These are phyloP conservation scores for Solanum hybrid DNA, from an alignment of 305 asterid genomes.

Conservation along the genomic window DNA sequence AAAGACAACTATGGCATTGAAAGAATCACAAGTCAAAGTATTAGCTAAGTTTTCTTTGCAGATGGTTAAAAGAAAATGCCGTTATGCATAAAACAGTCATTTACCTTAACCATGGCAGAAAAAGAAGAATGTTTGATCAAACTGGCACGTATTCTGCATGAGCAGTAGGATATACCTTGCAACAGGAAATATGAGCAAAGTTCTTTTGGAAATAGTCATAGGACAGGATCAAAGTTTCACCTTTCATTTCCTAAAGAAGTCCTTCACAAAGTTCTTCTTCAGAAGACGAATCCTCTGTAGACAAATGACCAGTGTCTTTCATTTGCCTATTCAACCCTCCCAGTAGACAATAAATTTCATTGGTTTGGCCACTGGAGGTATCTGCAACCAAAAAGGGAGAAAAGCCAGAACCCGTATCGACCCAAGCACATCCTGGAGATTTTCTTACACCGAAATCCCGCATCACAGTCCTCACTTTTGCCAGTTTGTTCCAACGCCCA, in stretches of 20 bases:
- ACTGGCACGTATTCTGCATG: not conserved
- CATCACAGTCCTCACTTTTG: slow-evolving; percentile 61
- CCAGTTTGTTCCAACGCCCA: slow-evolving; percentile 65
- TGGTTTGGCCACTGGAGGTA: slow-evolving; percentile 31
- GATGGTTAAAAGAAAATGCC: not conserved
- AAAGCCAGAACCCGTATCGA: slow-evolving; percentile 60
- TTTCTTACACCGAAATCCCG: slow-evolving; percentile 72
- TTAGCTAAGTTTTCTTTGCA: not conserved
- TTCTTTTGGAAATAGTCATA: not conserved
- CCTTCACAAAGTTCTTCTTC: slow-evolving; percentile 25
- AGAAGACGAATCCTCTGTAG: slow-evolving; percentile 22
- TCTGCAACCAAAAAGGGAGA: slow-evolving; percentile 59
- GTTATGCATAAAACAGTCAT: not conserved
- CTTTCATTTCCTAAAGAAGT: not conserved
- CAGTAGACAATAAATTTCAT: slow-evolving; percentile 38
- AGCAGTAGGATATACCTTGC: not conserved
- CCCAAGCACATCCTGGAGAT: slow-evolving; percentile 74
- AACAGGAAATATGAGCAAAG: not conserved
- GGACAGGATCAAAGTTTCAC: not conserved
- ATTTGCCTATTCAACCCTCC: slow-evolving; percentile 42
- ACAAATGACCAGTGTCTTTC: slow-evolving; percentile 39
- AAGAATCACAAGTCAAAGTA: not conserved
- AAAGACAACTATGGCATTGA: not conserved
- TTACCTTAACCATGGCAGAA: not conserved
- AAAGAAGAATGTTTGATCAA: not conserved